Evolutionary conservation across 768 basidiomycete genomes (phyloP).

Genomic region (Neoboletus magnificus): DNA sequence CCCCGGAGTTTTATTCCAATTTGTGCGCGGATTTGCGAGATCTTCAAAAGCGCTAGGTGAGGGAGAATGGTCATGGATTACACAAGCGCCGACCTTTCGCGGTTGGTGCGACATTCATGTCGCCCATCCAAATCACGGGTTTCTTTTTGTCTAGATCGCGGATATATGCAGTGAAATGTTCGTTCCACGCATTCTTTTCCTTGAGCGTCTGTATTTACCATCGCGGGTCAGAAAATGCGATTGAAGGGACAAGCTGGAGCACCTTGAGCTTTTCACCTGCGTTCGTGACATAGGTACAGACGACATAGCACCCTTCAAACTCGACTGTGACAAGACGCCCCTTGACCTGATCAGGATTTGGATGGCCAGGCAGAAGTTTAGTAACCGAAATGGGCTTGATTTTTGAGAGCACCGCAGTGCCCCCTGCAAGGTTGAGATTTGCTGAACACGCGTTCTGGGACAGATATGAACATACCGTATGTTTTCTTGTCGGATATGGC

Average conservation of each 20-base stretch:
- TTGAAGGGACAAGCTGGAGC: not conserved
- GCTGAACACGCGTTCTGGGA: not conserved
- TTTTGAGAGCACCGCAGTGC: constrained; percentile 80
- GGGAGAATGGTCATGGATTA: not conserved
- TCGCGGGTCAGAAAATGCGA: not conserved
- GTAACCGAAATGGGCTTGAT: constrained; percentile 62
- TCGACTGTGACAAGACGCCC: constrained; percentile 83
- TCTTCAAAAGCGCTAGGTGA: constrained; percentile 39
- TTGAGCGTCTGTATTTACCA: constrained; percentile 56
- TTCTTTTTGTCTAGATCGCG: constrained; percentile 72
- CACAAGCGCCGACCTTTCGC: constrained; percentile 46
- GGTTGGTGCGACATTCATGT: constrained; percentile 84
- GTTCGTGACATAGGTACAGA: constrained; percentile 84
- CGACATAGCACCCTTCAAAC: constrained; percentile 62
- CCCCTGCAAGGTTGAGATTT: constrained; percentile 47
- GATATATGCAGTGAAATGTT: constrained; percentile 71
- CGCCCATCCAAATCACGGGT: constrained; percentile 86
- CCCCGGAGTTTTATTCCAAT: constrained; percentile 88
- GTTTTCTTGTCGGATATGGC: constrained; percentile 74
- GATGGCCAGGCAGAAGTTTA: constrained; percentile 72
- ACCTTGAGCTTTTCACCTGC: constrained; percentile 79
- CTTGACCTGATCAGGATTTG: constrained; percentile 58
- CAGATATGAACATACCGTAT: constrained; percentile 50
- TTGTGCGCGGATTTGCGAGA: constrained; percentile 61
- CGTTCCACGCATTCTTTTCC: constrained; percentile 76